phyloP scores from a whole-genome alignment of 148 eudicot genomes.

The Fagopyrum esculentum region DNA sequence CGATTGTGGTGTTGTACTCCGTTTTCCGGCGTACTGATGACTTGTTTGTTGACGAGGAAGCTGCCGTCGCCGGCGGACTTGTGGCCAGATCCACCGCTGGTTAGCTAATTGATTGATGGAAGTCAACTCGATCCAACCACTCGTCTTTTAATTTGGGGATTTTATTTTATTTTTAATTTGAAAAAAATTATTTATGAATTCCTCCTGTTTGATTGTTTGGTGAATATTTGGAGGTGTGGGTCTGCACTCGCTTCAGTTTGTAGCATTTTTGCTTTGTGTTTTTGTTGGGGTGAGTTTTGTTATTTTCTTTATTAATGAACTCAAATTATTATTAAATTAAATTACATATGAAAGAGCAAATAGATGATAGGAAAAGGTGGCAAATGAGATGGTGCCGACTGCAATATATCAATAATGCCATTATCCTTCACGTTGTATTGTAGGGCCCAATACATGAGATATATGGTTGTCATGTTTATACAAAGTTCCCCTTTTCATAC shows the following conservation, averaged over 20 bases:
- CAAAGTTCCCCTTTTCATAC: no score
- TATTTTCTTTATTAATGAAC: background rate
- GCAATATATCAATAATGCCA: no score
- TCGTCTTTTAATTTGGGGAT: background rate
- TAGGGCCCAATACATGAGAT: no score
- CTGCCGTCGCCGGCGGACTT: conserved; percentile 34
- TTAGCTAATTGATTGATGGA: background rate
- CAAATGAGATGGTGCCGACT: no score
- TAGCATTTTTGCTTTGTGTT: background rate
- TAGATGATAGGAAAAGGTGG: no score
- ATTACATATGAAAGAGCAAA: no score
- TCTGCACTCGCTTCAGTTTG: background rate
- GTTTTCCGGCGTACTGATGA: conserved; percentile 53
- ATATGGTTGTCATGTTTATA: no score
- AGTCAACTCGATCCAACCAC: background rate
- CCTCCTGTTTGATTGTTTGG: conserved; percentile 3
- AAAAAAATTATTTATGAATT: background rate
- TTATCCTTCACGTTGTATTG: no score
- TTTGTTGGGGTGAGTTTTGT: background rate
- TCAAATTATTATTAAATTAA: no score
- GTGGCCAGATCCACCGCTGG: conserved; percentile 4
- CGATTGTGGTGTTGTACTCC: conserved; percentile 41
- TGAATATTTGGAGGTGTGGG: background rate
- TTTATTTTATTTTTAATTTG: no score
- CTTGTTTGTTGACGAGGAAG: conserved; percentile 53